Evolutionary conservation across 2,329 filamentous ascomycete species (phyloP).

Genomic region (Colletotrichum higginsianum): DNA sequence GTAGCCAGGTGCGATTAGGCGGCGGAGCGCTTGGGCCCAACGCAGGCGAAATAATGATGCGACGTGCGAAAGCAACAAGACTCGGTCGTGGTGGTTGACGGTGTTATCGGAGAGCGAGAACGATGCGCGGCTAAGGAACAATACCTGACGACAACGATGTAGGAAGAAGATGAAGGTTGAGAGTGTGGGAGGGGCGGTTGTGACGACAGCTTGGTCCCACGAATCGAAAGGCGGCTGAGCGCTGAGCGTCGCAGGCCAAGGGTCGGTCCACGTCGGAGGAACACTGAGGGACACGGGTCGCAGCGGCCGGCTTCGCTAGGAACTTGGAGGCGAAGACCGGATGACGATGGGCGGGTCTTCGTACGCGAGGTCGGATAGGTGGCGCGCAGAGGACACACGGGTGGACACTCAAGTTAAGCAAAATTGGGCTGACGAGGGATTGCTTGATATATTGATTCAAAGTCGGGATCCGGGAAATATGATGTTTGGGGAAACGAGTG

Average conservation of each 20-base stretch:
- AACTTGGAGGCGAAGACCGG: conserved; percentile 2
- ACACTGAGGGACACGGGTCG: conserved; percentile 9
- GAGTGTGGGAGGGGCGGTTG: conserved; percentile 8
- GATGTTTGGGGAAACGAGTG: conserved; percentile 1
- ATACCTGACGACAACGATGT: conserved; percentile 1
- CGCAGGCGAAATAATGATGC: conserved; percentile 12
- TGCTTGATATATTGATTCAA: neutral
- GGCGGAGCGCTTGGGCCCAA: conserved; percentile 34
- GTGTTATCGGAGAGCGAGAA: conserved; percentile 5
- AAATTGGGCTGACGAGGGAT: neutral
- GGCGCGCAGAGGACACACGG: neutral
- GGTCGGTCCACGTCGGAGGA: conserved; percentile 9
- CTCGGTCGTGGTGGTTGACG: neutral
- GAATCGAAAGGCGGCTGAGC: conserved; percentile 27
- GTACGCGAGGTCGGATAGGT: neutral
- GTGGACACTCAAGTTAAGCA: neutral
- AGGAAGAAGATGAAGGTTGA: conserved; percentile 4
- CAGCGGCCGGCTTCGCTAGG: conserved; percentile 12
- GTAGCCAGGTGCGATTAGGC: conserved; percentile 25
- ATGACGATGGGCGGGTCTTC: neutral
- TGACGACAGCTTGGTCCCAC: conserved; percentile 26
- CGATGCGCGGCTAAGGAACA: conserved; percentile 5
- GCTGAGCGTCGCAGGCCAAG: conserved; percentile 24
- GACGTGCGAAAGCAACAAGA: conserved; percentile 3
- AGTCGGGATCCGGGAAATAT: neutral